phyloP scores from a whole-genome alignment of 176 grass and related monocot genomes.

The Poa pratensis region DNA sequence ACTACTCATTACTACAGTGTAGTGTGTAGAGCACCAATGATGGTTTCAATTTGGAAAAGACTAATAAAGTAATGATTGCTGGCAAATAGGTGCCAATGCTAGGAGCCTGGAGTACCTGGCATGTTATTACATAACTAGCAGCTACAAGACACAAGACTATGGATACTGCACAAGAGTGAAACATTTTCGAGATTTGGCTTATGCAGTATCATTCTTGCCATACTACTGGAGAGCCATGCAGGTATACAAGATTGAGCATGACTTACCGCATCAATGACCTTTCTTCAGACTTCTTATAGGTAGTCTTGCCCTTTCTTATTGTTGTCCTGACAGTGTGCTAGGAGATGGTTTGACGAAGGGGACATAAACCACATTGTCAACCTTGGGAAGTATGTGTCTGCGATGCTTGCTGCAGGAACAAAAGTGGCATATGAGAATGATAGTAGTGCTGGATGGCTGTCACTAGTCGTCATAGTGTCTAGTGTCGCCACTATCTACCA shows the following conservation, averaged over 20 bases:
- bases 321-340: constrained; percentile 70
- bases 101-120: constrained; percentile 87
- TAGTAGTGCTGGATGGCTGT: constrained; percentile 64
- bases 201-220: constrained; percentile 94
- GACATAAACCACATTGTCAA: constrained; percentile 85
- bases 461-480: constrained; percentile 72
- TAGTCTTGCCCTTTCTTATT: constrained; percentile 5
- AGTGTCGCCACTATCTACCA: constrained; percentile 89
- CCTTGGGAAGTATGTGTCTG: constrained; percentile 96
- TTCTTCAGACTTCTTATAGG: constrained; percentile 30
- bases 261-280: not conserved
- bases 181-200: constrained; percentile 88
- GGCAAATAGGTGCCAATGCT: constrained; percentile 85
- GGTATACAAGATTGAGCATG: constrained; percentile 48
- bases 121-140: constrained; percentile 97
- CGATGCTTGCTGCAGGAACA: constrained; percentile 86
- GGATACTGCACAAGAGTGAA: constrained; percentile 94
- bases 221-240: constrained; percentile 99
- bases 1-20: constrained; percentile 15
- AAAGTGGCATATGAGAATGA: constrained; percentile 94
- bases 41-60: constrained; percentile 31
- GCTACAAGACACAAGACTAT: constrained; percentile 94
- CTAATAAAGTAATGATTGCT: constrained; percentile 41
- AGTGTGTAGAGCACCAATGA: constrained; percentile 20
- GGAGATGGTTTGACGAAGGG: constrained; percentile 99